Base-by-base conservation (phyloP, 140 eudicot species). In the Oenanthe javanica region DNA sequence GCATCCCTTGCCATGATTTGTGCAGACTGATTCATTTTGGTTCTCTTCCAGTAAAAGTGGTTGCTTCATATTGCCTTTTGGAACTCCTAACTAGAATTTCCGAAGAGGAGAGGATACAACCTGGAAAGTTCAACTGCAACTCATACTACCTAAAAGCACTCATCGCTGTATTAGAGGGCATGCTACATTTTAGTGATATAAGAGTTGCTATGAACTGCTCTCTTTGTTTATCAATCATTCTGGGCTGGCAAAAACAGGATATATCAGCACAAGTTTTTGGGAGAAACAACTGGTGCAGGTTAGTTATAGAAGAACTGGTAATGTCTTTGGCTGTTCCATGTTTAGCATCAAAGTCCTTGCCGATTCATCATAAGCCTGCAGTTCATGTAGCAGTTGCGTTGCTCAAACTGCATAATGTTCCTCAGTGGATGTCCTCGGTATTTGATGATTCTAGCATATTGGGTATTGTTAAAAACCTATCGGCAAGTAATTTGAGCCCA, bases 11-110 rank as follows among this genome's bases (percentile, higher is more conserved):
- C 87, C 93, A 87, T 25, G 89, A 95, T 55, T 79, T 92, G 81
- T 91, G 96, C 92, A 90, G 88, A 83, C 81, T 95, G 83, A 51
- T 95, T 78, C 93, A 95, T 86, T 91, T 88, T 72, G 99, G 98
- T 57, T 89, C 98, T 18, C 77, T 90, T 71, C 77, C 86, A 13
- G 82, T 93, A 76, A 95, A 92, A 77, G 82, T 95, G 19, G 81
- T 88, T 71, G 88, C 97, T 86, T 92, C 99, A 61, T 86, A 88
- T 79, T 92, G 92, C 85, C 87, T 95, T 13, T 78, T 88, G 77
- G 90, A 95, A 78, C 72, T 87, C 69, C 88, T 95, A 64, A 80
- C 81, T 36, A 84, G 83, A 84, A 84, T 94, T 79, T 81, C 96
- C 55, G 85, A 87, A 55, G 82, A 84, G 72, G 78, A 72, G 77